A percentile compares a stretch with the other conserved stretches of the same genome.
Evolutionary conservation across 2,329 filamentous ascomycete species (phyloP).

Genomic region (Phialophora tarda): DNA sequence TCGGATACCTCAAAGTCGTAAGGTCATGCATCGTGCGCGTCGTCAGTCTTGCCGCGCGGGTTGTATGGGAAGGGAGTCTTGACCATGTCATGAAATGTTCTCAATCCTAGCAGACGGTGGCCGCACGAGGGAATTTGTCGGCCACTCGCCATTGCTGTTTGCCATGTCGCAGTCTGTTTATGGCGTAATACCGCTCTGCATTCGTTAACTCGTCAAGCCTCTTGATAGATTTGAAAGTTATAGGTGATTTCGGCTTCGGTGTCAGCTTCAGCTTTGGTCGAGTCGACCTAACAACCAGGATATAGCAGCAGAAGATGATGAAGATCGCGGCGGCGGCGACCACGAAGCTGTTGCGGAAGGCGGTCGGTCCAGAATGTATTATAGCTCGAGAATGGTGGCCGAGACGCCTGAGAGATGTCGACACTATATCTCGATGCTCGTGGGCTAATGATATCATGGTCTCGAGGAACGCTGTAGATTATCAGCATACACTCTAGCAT

Average conservation of each 20-base stretch:
- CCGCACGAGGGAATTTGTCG: conserved; percentile 22
- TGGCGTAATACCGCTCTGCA: conserved; percentile 8
- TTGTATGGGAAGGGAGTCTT: not conserved
- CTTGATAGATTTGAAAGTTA: conserved; percentile 1
- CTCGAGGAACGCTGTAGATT: conserved; percentile 28
- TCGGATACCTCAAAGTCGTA: conserved; percentile 13
- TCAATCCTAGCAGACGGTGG: conserved; percentile 17
- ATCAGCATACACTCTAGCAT: conserved; percentile 4
- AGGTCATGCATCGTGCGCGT: conserved; percentile 5
- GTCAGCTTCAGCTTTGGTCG: not conserved
- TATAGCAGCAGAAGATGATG: conserved; percentile 8
- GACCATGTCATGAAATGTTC: not conserved
- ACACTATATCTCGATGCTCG: conserved; percentile 20
- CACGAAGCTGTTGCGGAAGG: not conserved
- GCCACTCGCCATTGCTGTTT: not conserved
- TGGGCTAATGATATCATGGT: conserved; percentile 22
- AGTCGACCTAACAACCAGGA: not conserved
- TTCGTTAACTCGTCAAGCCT: conserved; percentile 1
- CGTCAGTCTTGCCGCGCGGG: not conserved
- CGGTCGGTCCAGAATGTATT: not conserved
- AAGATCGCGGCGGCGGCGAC: not conserved
- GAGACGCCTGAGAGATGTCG: not conserved
- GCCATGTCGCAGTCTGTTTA: conserved; percentile 21
- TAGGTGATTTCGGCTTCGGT: not conserved
- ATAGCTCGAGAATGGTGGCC: conserved; percentile 12